Evolutionary conservation across 768 basidiomycete species (phyloP).

Genomic region (Sistotremastrum niveocremeum): DNA sequence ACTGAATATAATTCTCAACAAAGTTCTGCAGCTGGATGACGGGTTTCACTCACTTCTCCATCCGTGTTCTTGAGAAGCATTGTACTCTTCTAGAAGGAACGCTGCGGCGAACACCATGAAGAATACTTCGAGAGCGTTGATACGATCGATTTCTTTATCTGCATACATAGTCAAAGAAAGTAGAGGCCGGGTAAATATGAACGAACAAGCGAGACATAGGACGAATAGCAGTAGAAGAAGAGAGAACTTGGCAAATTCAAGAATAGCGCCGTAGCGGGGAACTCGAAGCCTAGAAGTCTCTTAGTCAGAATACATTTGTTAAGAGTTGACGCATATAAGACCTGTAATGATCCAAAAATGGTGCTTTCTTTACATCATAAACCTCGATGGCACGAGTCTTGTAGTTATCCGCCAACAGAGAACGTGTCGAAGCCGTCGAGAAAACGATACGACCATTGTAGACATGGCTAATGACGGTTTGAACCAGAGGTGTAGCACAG

Average conservation of each 20-base stretch:
- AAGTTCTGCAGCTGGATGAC: neutral
- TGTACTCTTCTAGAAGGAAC: constrained; percentile 79
- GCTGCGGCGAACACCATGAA: constrained; percentile 70
- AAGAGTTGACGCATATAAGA: constrained; percentile 2
- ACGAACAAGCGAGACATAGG: constrained; percentile 61
- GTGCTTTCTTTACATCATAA: constrained; percentile 51
- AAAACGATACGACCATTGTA: constrained; percentile 70
- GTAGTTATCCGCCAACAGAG: constrained; percentile 85
- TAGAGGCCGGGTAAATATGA: neutral
- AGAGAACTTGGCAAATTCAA: constrained; percentile 71
- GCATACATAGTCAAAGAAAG: neutral
- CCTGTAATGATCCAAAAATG: constrained; percentile 69
- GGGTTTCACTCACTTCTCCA: constrained; percentile 54
- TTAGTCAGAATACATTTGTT: neutral
- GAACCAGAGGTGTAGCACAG: constrained; percentile 68
- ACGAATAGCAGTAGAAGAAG: constrained; percentile 56
- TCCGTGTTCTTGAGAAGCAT: constrained; percentile 74
- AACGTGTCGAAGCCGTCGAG: constrained; percentile 42
- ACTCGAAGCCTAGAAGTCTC: constrained; percentile 49
- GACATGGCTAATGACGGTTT: constrained; percentile 79
- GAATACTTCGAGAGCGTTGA: constrained; percentile 51
- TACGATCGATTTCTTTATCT: constrained; percentile 42
- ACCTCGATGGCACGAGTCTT: constrained; percentile 61
- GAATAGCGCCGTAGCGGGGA: constrained; percentile 61
- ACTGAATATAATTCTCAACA: neutral